These are phyloP conservation scores for Kewa caespitosa DNA, from an alignment of 179 eudicot species.

Conservation along the genomic window DNA sequence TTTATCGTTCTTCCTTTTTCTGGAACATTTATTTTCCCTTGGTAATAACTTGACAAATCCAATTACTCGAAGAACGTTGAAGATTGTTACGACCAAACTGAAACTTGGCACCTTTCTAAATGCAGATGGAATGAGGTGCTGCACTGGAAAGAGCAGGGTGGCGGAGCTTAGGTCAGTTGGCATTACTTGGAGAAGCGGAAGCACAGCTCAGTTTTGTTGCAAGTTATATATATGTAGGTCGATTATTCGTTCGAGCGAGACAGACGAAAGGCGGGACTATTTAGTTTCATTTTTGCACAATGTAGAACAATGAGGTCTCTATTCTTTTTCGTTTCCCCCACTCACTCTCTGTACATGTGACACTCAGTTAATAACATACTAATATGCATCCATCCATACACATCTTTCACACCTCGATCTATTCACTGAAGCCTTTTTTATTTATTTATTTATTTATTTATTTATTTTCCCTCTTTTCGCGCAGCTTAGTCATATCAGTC, in stretches of 20 bases:
- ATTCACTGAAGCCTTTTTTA: no score
- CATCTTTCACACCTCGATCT: no score
- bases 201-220: background rate
- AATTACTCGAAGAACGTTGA: background rate
- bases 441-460: no score
- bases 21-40: background rate
- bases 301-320: constrained; percentile 2
- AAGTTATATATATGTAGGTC: background rate
- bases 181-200: background rate
- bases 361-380: constrained; percentile 3
- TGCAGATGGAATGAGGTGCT: constrained; percentile 30
- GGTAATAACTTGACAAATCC: background rate
- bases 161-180: background rate
- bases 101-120: background rate
- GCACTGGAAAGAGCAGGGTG: background rate
- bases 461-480: no score
- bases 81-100: background rate
- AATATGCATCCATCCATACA: no score
- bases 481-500: no score
- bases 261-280: constrained; percentile 3
- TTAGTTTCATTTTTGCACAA: constrained; percentile 13
- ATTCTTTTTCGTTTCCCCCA: background rate
- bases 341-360: constrained; percentile 23
- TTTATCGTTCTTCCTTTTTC: background rate
- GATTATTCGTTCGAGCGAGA: background rate